Conservation (phyloP, 1,284 basidiomycete species). For the Wallemia mellicola region DNA sequence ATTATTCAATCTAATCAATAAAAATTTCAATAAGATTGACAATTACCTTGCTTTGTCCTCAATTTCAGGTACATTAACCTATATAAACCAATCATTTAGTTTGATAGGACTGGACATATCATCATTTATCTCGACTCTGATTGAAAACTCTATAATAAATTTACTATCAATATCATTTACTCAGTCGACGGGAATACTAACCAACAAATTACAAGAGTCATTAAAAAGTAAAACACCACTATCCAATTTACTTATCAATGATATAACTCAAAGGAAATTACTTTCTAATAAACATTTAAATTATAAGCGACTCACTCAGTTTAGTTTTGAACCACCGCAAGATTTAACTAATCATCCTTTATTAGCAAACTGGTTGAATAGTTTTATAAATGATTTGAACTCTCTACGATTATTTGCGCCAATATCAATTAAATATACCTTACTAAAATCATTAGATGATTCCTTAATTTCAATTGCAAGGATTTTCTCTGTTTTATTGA, state of each 20-base stretch:
- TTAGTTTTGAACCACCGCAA: neutral
- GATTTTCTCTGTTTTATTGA: neutral
- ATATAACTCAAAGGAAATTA: too few species aligned
- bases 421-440: neutral
- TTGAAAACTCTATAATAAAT: neutral
- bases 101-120: neutral
- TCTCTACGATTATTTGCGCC: neutral
- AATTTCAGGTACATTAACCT: neutral
- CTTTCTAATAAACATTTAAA: too few species aligned
- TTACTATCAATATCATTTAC: neutral
- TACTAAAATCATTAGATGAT: neutral
- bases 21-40: neutral
- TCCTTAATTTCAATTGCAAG: neutral
- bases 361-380: neutral
- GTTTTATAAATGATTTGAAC: neutral
- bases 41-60: neutral
- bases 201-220: too few species aligned
- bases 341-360: neutral
- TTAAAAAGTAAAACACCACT: too few species aligned
- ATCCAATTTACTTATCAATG: too few species aligned
- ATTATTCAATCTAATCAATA: neutral
- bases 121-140: neutral
- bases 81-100: neutral
- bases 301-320: too few species aligned
- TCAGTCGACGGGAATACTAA: too few species aligned